Evolutionary conservation across 2,329 filamentous ascomycete genomes (phyloP), one percentile per base, ranked within the genome.

Genomic region (Escovopsis weberi): DNA sequence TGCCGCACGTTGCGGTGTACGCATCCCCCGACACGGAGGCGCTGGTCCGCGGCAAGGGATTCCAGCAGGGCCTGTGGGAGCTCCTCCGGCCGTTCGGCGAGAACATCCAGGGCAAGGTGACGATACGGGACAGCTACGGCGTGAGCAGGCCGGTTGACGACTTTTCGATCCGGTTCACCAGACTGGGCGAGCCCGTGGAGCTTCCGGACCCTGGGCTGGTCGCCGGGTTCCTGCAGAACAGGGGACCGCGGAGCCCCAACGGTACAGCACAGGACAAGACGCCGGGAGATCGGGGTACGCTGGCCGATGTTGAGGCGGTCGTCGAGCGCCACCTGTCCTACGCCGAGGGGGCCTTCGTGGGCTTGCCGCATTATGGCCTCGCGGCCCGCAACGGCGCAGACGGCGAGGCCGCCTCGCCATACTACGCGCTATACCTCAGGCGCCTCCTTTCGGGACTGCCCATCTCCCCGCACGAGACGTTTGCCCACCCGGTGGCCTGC

Each of bases 51-150:
- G 79, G 82, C 49, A 98, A 98, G 63, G 93, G 93, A 0, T 85
- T 96, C 50, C 68, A 76, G 34, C 73, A 78, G 37, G 88, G 89
- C 0, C 69, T 98, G 39, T 80, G 87, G 68, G 84, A 94, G 59
- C 66, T 98, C 23, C 65, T 98, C 43, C 72, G 89, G 40, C 89
- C 91, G 0, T 98, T 94, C 64, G 91, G 91, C 28, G 91, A 98
- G 62, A 75, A 72, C 12, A 74, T 96, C 1, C 76, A 82, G 40
- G 91, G 91, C 28, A 94, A 91, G 55, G 82, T 98, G 41, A 84
- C 84, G 4, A 81, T 96, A 43, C 72, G 91, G 53, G 91, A 98
- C 62, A 95, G 88, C 56, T 79, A 85, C 51, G 89, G 91, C 8
- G 76, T 81, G 37, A 88, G 86, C 57, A 78, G 78, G 55, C 75